phyloP scores from a whole-genome alignment of 148 eudicot species.

The Vaccinium vitisidaea region DNA sequence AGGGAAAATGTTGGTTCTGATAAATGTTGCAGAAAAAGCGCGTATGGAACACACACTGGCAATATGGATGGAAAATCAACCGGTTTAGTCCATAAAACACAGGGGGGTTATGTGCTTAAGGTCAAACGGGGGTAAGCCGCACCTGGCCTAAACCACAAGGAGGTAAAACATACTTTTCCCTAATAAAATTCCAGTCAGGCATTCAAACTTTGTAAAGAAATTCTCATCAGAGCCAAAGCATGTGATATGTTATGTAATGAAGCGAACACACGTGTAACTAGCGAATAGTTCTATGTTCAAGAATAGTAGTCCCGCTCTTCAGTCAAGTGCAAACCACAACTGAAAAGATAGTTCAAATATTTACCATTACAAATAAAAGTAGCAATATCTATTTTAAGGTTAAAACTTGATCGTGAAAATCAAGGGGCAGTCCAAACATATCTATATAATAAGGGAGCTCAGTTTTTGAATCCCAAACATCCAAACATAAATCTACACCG shows the following conservation, averaged over 20 bases:
- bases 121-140: too few species aligned
- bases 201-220: background rate
- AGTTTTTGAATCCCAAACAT: too few species aligned
- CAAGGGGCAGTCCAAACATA: background rate
- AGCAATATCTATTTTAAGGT: background rate
- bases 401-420: background rate
- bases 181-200: background rate
- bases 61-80: too few species aligned
- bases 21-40: too few species aligned
- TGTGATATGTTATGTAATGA: background rate
- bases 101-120: too few species aligned
- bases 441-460: too few species aligned
- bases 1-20: too few species aligned
- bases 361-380: background rate
- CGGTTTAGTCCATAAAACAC: too few species aligned
- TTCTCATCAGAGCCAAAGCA: background rate
- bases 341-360: background rate
- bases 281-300: background rate
- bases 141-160: too few species aligned
- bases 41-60: too few species aligned
- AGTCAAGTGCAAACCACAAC: background rate
- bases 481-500: too few species aligned
- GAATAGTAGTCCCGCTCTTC: background rate
- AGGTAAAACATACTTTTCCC: too few species aligned
- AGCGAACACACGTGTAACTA: background rate